These are phyloP conservation scores for Colletotrichum cuscutae DNA, from an alignment of 2,329 filamentous ascomycete genomes.

Conservation along the genomic window DNA sequence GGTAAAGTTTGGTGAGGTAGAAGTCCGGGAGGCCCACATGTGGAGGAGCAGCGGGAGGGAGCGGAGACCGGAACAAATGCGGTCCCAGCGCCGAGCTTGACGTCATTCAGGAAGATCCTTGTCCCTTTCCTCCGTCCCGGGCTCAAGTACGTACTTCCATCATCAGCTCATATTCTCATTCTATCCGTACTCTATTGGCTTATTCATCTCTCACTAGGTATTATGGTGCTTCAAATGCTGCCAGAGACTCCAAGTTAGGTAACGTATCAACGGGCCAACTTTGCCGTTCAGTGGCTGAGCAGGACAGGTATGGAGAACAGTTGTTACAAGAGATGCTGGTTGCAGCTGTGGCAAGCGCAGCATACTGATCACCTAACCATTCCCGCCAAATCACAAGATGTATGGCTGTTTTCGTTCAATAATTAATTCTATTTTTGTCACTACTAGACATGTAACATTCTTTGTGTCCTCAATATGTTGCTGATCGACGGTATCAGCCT, in stretches of 20 bases:
- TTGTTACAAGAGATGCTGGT: neutral
- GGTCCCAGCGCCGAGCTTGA: constrained; percentile 18
- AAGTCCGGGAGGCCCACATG: neutral
- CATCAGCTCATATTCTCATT: neutral
- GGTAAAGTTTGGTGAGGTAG: neutral
- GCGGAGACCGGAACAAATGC: constrained; percentile 13
- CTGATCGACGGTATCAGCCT: neutral
- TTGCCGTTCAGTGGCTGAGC: neutral
- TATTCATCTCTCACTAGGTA: neutral
- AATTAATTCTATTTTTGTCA: neutral
- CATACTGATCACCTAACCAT: neutral
- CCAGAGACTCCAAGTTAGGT: neutral
- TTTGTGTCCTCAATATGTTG: neutral
- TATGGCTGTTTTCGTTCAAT: neutral
- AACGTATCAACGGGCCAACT: neutral
- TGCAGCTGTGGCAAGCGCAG: neutral
- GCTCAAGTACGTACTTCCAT: neutral
- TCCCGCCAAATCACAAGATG: neutral
- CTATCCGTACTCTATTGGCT: no score
- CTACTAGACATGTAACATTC: neutral
- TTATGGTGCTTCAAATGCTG: neutral
- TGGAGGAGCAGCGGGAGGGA: neutral
- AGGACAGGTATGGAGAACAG: neutral
- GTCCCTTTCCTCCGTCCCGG: neutral
- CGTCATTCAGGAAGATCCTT: constrained; percentile 12